Evolutionary conservation across 1,284 basidiomycete species (phyloP).

Genomic region (Trametes versicolor): DNA sequence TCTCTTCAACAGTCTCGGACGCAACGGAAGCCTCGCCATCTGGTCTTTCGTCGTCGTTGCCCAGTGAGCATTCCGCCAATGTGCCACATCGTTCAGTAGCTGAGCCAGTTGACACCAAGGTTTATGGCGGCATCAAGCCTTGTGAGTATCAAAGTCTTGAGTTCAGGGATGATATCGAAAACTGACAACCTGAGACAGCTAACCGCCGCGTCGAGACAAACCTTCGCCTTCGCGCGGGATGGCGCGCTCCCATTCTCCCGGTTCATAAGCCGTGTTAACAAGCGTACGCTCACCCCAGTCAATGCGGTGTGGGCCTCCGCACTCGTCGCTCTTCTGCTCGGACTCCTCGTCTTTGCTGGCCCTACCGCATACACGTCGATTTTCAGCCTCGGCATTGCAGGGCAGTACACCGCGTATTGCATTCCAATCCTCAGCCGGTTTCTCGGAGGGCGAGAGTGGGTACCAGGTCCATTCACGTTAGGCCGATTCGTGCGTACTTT

Average conservation of each 20-base stretch:
- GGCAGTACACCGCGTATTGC: conserved; percentile 65
- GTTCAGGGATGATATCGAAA: too few relatives aligned
- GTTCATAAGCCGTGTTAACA: conserved; percentile 73
- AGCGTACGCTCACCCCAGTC: conserved; percentile 70
- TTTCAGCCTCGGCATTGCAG: conserved; percentile 67
- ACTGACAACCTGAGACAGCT: conserved; percentile 20
- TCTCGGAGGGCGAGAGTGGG: conserved; percentile 58
- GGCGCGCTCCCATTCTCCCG: conserved; percentile 77
- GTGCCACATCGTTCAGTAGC: too few relatives aligned
- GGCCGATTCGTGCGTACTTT: conserved; percentile 48
- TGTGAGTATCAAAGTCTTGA: conserved; percentile 48
- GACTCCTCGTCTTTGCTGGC: conserved; percentile 72
- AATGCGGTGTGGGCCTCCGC: conserved; percentile 69
- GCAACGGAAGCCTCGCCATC: conserved; percentile 61
- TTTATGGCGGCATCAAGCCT: conserved; percentile 81
- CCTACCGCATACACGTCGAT: conserved; percentile 70
- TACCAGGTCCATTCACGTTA: conserved; percentile 71
- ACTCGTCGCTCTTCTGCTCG: conserved; percentile 55
- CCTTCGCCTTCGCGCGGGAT: conserved; percentile 72
- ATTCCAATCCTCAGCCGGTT: conserved; percentile 53
- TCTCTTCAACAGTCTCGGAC: conserved; percentile 71
- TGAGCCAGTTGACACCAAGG: conserved; percentile 40
- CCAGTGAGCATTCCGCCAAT: conserved; percentile 23
- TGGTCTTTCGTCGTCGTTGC: conserved; percentile 52
- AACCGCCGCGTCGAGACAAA: conserved; percentile 55